Evolutionary conservation across 2,329 filamentous ascomycete species (phyloP).

Genomic region (Fusarium sterilihyphosum): DNA sequence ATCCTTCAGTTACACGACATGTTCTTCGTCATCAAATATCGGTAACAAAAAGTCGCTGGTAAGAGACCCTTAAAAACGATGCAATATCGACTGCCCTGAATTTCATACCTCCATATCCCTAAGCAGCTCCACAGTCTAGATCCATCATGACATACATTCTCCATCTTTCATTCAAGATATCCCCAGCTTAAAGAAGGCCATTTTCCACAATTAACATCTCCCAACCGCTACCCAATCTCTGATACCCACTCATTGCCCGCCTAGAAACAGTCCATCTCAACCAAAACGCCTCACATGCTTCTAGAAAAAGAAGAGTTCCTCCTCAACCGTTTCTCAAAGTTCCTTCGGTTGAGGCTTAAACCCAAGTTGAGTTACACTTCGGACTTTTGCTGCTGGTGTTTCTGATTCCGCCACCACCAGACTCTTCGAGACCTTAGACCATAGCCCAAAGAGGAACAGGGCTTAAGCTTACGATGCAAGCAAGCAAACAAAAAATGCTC

Average conservation of each 20-base stretch:
- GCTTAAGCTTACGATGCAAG: neutral
- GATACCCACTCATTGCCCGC: neutral
- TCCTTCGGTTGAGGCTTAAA: conserved; percentile 1
- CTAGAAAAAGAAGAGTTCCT: conserved; percentile 1
- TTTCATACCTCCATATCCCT: neutral
- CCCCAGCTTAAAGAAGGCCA: conserved; percentile 1
- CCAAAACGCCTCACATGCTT: conserved; percentile 6
- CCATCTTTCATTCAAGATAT: conserved; percentile 24
- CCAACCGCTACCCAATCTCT: neutral
- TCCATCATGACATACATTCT: conserved; percentile 19
- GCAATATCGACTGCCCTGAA: neutral
- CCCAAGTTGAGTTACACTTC: neutral
- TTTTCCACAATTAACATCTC: conserved; percentile 17
- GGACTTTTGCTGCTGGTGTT: neutral
- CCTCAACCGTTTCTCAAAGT: conserved; percentile 1
- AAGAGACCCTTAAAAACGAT: neutral
- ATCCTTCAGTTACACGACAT: neutral
- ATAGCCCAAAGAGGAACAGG: conserved; percentile 14
- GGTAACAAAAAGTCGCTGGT: neutral
- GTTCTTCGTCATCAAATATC: neutral
- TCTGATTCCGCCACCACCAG: conserved; percentile 25
- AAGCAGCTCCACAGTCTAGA: conserved; percentile 1
- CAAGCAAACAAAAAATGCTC: neutral
- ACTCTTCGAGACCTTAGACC: conserved; percentile 28
- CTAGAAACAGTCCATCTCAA: neutral